phyloP scores from a whole-genome alignment of 106 monocot genomes.

The Dioscorea zingiberensis region DNA sequence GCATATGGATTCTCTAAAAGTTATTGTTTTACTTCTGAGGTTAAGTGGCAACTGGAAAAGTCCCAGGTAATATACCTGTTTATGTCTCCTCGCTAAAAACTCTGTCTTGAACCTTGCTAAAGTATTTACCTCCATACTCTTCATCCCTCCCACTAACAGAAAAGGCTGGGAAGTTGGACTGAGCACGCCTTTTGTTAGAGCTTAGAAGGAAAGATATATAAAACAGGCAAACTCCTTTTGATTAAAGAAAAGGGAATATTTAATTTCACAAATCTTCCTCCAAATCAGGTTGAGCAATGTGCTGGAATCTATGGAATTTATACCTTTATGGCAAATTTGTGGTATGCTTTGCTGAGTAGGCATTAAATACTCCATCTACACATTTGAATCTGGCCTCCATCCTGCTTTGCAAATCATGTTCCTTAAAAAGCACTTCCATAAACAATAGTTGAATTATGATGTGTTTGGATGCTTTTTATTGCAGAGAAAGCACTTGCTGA shows the following conservation, averaged over 20 bases:
- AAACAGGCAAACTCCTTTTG: slow-evolving; percentile 40
- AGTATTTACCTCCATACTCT: slow-evolving; percentile 1
- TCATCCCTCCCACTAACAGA: slow-evolving; percentile 25
- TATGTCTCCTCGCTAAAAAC: background rate
- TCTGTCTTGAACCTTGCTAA: background rate
- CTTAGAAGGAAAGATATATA: slow-evolving; percentile 52
- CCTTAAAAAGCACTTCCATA: too few species aligned
- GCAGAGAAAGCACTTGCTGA: slow-evolving; percentile 59
- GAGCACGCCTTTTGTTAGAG: slow-evolving; percentile 37
- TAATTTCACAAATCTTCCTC: slow-evolving; percentile 68
- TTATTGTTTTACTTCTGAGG: slow-evolving; percentile 38
- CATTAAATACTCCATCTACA: too few species aligned
- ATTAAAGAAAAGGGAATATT: slow-evolving; percentile 68
- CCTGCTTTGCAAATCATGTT: too few species aligned
- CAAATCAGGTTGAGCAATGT: slow-evolving; percentile 49
- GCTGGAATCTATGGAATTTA: too few species aligned
- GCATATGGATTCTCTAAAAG: slow-evolving; percentile 50
- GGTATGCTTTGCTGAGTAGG: too few species aligned
- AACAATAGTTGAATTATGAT: too few species aligned
- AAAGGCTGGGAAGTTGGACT: slow-evolving; percentile 37
- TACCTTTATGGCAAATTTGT: too few species aligned
- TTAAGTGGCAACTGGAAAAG: slow-evolving; percentile 54
- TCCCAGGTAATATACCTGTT: slow-evolving; percentile 31
- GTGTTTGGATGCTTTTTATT: too few species aligned
- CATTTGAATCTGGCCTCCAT: too few species aligned